A percentile compares a stretch with the other conserved stretches of the same genome.
phyloP scores from a whole-genome alignment of 768 basidiomycete species.

The Pseudohyphozyma bogoriensis region DNA sequence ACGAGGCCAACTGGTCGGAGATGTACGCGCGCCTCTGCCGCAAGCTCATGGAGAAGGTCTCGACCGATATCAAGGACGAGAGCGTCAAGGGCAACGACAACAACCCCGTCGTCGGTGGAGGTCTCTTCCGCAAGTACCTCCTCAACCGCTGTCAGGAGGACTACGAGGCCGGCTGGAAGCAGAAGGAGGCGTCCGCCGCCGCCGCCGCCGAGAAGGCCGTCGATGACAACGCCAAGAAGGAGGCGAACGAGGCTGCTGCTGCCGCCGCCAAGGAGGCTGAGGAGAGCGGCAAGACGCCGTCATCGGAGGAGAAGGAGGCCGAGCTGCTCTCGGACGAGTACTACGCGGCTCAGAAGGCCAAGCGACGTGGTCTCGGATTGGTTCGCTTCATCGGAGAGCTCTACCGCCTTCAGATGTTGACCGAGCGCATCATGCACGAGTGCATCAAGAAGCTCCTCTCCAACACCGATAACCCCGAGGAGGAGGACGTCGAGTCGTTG shows the following conservation, averaged over 20 bases:
- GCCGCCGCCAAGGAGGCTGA: conserved; percentile 30
- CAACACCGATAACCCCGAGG: conserved; percentile 89
- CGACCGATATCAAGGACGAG: conserved; percentile 75
- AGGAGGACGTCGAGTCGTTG: conserved; percentile 93
- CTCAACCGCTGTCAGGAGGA: conserved; percentile 95
- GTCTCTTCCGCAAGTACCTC: conserved; percentile 92
- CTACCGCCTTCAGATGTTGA: conserved; percentile 97
- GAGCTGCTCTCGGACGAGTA: conserved; percentile 86
- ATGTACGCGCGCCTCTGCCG: conserved; percentile 95
- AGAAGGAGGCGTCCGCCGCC: conserved; percentile 72
- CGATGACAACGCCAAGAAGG: conserved; percentile 72
- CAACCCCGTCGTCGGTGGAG: conserved; percentile 82
- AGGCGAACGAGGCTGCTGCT: conserved; percentile 42
- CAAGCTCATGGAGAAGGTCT: conserved; percentile 92
- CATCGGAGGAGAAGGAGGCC: conserved; percentile 51
- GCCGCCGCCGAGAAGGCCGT: conserved; percentile 74
- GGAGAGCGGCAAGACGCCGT: conserved; percentile 37
- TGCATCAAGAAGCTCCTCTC: conserved; percentile 91
- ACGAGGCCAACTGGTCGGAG: conserved; percentile 89
- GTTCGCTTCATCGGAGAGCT: conserved; percentile 97
- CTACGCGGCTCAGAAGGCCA: conserved; percentile 90
- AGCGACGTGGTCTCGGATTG: conserved; percentile 90
- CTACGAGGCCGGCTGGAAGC: conserved; percentile 90
- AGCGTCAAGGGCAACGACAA: conserved; percentile 70
- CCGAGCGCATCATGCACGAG: conserved; percentile 96